phyloP scores from a whole-genome alignment of 176 grass and related monocot genomes.

The Cenchrus purpureus region DNA sequence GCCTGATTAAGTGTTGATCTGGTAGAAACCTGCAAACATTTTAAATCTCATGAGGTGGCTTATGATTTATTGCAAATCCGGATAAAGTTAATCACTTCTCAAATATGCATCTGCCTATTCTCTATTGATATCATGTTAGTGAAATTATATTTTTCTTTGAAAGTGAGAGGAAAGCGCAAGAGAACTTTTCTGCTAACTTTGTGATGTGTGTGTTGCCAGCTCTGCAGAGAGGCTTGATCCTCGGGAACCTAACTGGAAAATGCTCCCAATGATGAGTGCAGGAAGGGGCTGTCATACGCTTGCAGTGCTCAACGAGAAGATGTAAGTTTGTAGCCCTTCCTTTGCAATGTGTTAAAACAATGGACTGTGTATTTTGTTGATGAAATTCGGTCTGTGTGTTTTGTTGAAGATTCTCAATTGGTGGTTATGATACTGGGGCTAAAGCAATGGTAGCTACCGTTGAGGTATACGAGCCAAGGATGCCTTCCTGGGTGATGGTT shows the following conservation, averaged over 20 bases:
- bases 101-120: not conserved
- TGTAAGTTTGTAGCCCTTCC: slow-evolving; percentile 52
- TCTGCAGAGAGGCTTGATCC: slow-evolving; percentile 88
- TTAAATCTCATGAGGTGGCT: not conserved
- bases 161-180: not conserved
- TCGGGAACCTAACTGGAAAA: slow-evolving; percentile 75
- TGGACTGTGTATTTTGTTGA: not conserved
- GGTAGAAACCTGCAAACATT: not conserved
- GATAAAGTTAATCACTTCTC: slow-evolving; percentile 16
- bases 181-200: slow-evolving; percentile 19
- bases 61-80: not conserved
- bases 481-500: slow-evolving; percentile 56
- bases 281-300: slow-evolving; percentile 78
- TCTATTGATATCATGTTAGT: not conserved
- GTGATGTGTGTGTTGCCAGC: slow-evolving; percentile 41
- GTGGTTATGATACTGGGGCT: slow-evolving; percentile 62
- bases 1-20: slow-evolving; percentile 30
- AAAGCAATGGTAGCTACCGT: slow-evolving; percentile 56
- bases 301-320: slow-evolving; percentile 61
- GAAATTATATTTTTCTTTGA: not conserved
- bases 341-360: not conserved
- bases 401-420: slow-evolving; percentile 63
- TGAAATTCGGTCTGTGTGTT: not conserved
- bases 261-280: slow-evolving; percentile 65
- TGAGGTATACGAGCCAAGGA: slow-evolving; percentile 74